Evolutionary conservation across 176 grass and related monocot species (phyloP).

Genomic region (Puya raimondii): DNA sequence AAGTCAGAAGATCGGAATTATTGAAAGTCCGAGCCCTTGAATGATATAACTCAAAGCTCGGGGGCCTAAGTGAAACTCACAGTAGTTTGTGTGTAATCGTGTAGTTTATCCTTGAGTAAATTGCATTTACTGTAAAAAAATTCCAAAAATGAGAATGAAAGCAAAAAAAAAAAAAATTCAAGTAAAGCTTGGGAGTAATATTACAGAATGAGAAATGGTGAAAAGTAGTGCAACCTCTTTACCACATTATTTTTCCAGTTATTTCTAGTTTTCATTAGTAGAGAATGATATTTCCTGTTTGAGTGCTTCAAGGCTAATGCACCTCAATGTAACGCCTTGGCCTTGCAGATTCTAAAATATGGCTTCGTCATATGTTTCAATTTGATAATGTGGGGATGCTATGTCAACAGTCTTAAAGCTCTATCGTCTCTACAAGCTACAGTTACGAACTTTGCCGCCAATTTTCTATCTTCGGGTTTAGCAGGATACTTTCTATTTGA

Average conservation of each 20-base stretch:
- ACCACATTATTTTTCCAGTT: background rate
- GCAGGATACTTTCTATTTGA: constrained; percentile 78
- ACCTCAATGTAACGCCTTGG: background rate
- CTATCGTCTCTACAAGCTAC: constrained; percentile 82
- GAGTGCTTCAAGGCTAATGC: background rate
- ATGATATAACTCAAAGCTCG: no score
- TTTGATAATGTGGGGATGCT: constrained; percentile 87
- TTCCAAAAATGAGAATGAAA: no score
- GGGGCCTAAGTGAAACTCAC: no score
- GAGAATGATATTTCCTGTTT: background rate
- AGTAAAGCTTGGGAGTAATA: no score
- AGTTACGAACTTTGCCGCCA: constrained; percentile 79
- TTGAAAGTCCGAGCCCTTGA: no score
- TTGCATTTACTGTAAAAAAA: no score
- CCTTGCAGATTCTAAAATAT: constrained; percentile 60
- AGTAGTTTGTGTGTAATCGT: no score
- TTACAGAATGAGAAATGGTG: no score
- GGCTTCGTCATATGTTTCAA: constrained; percentile 66
- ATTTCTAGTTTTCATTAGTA: background rate
- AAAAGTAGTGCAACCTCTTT: no score
- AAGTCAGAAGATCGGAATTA: no score
- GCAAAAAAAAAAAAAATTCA: no score
- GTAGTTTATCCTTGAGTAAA: no score
- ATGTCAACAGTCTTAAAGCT: constrained; percentile 79
- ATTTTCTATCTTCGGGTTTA: constrained; percentile 83